Conservation (phyloP, 2,329 filamentous ascomycete species). For the Mariannaea sp. region DNA sequence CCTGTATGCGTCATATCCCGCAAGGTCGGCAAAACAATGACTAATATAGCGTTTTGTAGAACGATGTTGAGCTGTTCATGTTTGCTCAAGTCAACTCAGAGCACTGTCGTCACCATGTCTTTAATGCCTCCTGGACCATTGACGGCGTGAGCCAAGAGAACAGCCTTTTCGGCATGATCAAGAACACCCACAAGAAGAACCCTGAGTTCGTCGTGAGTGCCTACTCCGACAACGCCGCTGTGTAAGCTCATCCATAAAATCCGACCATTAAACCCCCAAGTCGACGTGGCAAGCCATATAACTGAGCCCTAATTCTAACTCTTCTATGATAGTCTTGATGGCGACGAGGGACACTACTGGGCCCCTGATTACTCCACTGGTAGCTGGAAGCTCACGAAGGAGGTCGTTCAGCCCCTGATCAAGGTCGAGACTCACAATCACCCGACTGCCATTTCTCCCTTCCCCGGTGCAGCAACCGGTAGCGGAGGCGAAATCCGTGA, state of each 20-base stretch:
- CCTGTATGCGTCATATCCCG: slow-evolving; percentile 50
- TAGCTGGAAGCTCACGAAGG: slow-evolving; percentile 85
- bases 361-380: slow-evolving; percentile 85
- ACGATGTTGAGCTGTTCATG: slow-evolving; percentile 98
- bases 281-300: neutral
- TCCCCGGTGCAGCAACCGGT: slow-evolving; percentile 89
- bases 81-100: slow-evolving; percentile 99
- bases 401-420: slow-evolving; percentile 82
- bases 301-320: neutral
- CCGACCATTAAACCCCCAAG: neutral
- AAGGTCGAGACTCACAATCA: slow-evolving; percentile 99
- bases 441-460: slow-evolving; percentile 92
- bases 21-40: slow-evolving; percentile 19
- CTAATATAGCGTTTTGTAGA: slow-evolving; percentile 31
- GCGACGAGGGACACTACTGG: slow-evolving; percentile 64
- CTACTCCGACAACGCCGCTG: slow-evolving; percentile 98
- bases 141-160: slow-evolving; percentile 80
- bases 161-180: slow-evolving; percentile 94
- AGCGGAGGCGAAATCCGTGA: slow-evolving; percentile 95
- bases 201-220: slow-evolving; percentile 88
- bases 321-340: slow-evolving; percentile 38
- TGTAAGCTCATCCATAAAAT: slow-evolving; percentile 47
- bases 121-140: slow-evolving; percentile 96
- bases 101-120: slow-evolving; percentile 85
- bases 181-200: slow-evolving; percentile 86